phyloP scores from a whole-genome alignment of 2,329 filamentous ascomycete genomes.

The Juglanconis sp. region DNA sequence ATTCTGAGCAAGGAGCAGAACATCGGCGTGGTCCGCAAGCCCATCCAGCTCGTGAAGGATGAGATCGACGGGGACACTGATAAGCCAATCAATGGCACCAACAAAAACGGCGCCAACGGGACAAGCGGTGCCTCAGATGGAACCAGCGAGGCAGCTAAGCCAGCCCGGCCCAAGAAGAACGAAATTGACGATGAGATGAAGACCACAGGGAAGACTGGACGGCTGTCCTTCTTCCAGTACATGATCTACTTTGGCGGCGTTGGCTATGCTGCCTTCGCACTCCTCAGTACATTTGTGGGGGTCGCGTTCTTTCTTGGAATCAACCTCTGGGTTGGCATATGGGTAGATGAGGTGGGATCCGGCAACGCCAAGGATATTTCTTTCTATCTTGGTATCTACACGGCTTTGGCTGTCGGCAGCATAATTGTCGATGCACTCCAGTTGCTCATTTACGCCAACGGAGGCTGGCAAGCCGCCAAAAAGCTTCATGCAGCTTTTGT shows the following conservation, averaged over 20 bases:
- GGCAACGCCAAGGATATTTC: conserved; percentile 40
- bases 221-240: conserved; percentile 44
- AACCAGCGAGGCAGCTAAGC: conserved; percentile 31
- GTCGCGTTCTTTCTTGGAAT: conserved; percentile 41
- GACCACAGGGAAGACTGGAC: conserved; percentile 41
- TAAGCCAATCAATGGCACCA: neutral
- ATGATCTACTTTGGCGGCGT: conserved; percentile 50
- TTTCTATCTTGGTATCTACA: conserved; percentile 54
- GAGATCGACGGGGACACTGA: conserved; percentile 27
- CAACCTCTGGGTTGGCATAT: conserved; percentile 48
- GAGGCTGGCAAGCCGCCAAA: conserved; percentile 54
- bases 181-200: conserved; percentile 47
- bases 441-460: conserved; percentile 49
- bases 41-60: conserved; percentile 41
- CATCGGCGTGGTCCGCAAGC: conserved; percentile 41
- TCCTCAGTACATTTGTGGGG: conserved; percentile 37
- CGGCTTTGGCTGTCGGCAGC: conserved; percentile 41
- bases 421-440: conserved; percentile 39
- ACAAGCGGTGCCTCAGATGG: conserved; percentile 22
- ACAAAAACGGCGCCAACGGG: conserved; percentile 24
- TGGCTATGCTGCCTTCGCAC: conserved; percentile 36
- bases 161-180: conserved; percentile 36
- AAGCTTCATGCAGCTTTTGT: conserved; percentile 52
- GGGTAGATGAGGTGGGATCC: conserved; percentile 50
- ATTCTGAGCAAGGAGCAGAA: conserved; percentile 41